Evolutionary conservation across 225 moss, liverwort and hornwort species (phyloP).

Genomic region (Pleurozium schreberi): DNA sequence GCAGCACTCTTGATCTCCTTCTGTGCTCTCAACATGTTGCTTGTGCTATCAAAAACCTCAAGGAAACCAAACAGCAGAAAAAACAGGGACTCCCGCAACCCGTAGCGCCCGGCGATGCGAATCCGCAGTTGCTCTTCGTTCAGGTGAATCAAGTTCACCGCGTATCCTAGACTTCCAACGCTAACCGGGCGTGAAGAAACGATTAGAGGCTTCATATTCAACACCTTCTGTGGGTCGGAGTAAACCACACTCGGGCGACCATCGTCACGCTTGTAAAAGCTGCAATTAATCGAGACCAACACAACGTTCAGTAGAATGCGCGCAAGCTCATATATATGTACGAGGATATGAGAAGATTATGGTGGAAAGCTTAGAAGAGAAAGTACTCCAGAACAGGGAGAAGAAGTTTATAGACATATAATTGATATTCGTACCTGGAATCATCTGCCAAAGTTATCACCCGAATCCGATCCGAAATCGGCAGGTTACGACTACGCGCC

Average conservation of each 20-base stretch:
- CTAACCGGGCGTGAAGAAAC: background rate
- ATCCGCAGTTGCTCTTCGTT: slow-evolving; percentile 10
- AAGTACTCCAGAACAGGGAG: background rate
- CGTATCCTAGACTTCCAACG: slow-evolving; percentile 13
- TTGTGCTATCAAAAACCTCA: slow-evolving; percentile 18
- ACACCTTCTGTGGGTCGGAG: slow-evolving; percentile 9
- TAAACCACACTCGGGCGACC: background rate
- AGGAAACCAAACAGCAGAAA: slow-evolving; percentile 23
- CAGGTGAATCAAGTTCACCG: slow-evolving; percentile 24
- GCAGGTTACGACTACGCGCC: background rate
- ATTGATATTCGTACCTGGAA: background rate
- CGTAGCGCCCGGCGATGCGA: background rate
- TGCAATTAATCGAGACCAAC: background rate
- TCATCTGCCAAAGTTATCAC: slow-evolving; percentile 15
- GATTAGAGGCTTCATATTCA: background rate
- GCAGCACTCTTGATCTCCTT: background rate
- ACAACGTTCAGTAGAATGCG: background rate
- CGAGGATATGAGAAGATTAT: background rate
- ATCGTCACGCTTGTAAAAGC: slow-evolving; percentile 20
- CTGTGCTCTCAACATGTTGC: slow-evolving; percentile 7
- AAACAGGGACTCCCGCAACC: slow-evolving; percentile 27
- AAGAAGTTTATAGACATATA: too few relatives aligned
- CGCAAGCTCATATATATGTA: background rate
- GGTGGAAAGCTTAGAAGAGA: background rate
- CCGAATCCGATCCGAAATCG: slow-evolving; percentile 7